These are phyloP conservation scores for Bombardia bombarda DNA, from an alignment of 495 filamentous ascomycete species.

Conservation along the genomic window DNA sequence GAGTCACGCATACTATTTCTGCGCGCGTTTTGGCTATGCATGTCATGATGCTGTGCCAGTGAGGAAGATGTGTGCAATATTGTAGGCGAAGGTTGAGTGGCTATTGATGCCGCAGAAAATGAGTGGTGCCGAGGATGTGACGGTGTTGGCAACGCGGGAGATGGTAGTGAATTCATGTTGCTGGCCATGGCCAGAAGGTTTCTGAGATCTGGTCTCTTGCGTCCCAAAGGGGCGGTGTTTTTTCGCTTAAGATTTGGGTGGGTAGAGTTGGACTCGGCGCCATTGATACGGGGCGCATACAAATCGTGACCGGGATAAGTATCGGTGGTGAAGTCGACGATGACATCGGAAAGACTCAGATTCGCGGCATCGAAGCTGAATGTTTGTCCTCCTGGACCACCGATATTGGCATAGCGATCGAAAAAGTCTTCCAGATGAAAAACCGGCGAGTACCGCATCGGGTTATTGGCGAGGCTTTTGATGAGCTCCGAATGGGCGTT, in stretches of 20 bases:
- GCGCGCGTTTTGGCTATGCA: constrained; percentile 7
- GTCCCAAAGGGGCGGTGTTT: constrained; percentile 20
- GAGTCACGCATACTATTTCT: constrained; percentile 15
- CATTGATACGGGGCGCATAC: constrained; percentile 27
- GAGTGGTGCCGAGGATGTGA: constrained; percentile 22
- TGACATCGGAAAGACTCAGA: constrained; percentile 44
- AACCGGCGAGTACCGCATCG: constrained; percentile 59
- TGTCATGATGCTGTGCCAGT: constrained; percentile 13
- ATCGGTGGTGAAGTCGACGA: constrained; percentile 40
- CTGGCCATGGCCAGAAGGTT: constrained; percentile 14
- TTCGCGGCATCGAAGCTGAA: constrained; percentile 46
- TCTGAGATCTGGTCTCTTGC: constrained; percentile 27
- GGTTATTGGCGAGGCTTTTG: constrained; percentile 52
- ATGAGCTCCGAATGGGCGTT: constrained; percentile 66
- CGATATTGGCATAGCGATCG: constrained; percentile 57
- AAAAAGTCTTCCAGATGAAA: constrained; percentile 85
- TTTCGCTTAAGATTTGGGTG: constrained; percentile 37
- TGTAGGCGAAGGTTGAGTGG: constrained; percentile 19
- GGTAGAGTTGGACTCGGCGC: constrained; percentile 8
- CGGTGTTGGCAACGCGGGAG: constrained; percentile 21
- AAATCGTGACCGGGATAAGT: constrained; percentile 36
- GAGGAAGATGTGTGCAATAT: constrained; percentile 24
- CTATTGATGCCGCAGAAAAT: constrained; percentile 20
- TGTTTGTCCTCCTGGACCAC: constrained; percentile 28
- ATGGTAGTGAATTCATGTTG: constrained; percentile 16